Base-by-base conservation (phyloP, 805 yeast species). In the Metschnikowia orientalis region DNA sequence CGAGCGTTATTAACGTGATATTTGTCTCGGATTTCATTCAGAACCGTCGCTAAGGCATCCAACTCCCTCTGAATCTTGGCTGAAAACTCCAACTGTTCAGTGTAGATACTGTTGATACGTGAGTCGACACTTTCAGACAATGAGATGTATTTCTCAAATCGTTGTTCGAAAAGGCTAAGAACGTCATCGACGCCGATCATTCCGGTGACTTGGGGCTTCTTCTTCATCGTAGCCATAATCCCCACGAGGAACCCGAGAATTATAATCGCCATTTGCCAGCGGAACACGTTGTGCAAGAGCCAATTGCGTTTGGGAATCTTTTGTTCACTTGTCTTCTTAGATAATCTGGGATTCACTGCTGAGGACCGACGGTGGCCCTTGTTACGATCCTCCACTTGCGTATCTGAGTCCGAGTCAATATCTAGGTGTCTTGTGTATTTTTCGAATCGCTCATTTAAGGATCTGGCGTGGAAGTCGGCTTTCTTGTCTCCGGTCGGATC, bases 21-120 rank as follows among this genome's bases (percentile, higher is more conserved):
- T 20, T 37, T 23, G 6, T 23, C 17, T 18, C 40, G 28, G 22
- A 40, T 23, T 6, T 30, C 38, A 2, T 29, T 31, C 13, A 55
- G 38, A 24, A 35, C 34, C 5, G 17, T 26, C 12, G 37, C 47
- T 6, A 56, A 32, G 4, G 24, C 18, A 8, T 47, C 54, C 21
- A 56, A 42, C 22, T 50, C 50, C 2, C 31, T 20, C 15, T 35
- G 35, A n/a, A 50, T n/a, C 12, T 31, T 29, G 2, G 29, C 22
- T n/a, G 41, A 26, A 18, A 51, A 28, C 7, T 44, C 25, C 6
- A 44, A 45, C 18, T 45, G 45, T 19, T 46, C 48, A 4, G 40
- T 15, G n/a, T 47, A 47, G 2, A 51, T 17, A 11, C 36, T 32
- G 16, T 50, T 56, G 19, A 51, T 51, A 18, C 45, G 48, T 12